Evolutionary conservation across 106 monocot genomes (phyloP).

Genomic region (Allium sativum): DNA sequence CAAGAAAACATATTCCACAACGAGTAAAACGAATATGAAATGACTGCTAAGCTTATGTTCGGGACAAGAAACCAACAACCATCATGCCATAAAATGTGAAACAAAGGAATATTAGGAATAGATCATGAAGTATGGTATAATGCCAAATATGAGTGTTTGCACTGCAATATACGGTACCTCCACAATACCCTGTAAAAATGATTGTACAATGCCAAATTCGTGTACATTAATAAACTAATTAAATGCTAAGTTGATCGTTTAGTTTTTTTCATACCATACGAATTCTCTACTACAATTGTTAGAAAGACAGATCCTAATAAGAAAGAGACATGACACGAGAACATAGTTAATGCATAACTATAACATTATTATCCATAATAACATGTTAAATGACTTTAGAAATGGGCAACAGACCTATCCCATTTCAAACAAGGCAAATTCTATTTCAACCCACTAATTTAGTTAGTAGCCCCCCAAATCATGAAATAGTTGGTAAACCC

Average conservation of each 20-base stretch:
- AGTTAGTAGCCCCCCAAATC: too few species aligned
- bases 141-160: conserved; percentile 46
- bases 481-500: too few species aligned
- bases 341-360: too few species aligned
- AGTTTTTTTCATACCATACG: not conserved
- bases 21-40: conserved; percentile 45
- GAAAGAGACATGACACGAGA: too few species aligned
- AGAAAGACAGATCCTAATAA: too few species aligned
- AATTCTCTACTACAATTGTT: too few species aligned
- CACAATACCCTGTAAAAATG: conserved; percentile 35
- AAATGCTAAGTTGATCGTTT: conserved; percentile 21
- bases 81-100: conserved; percentile 72
- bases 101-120: conserved; percentile 51
- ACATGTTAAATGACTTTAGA: too few species aligned
- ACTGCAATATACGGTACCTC: conserved; percentile 50
- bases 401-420: too few species aligned
- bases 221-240: conserved; percentile 26
- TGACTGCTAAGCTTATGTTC: conserved; percentile 44
- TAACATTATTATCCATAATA: too few species aligned
- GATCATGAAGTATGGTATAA: conserved; percentile 57
- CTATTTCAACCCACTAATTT: too few species aligned
- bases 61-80: conserved; percentile 37
- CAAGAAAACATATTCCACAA: conserved; percentile 59
- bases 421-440: too few species aligned
- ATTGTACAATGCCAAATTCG: too few species aligned